Evolutionary conservation across 352 stramenopile species (phyloP).

Genomic region (Globisporangium parvum): DNA sequence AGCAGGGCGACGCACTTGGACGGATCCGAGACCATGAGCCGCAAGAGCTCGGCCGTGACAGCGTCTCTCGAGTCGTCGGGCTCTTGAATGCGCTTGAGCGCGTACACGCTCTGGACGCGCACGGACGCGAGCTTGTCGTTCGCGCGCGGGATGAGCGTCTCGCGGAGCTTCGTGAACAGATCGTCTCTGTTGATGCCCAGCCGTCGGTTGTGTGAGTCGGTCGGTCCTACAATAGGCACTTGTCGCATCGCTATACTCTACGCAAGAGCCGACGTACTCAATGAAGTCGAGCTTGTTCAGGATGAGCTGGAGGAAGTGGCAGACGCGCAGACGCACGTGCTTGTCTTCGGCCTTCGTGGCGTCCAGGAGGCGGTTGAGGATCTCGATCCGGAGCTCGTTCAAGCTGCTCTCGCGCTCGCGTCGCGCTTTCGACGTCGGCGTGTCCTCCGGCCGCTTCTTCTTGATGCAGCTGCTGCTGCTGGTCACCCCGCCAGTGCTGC

Average conservation of each 20-base stretch:
- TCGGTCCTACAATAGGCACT: too few relatives aligned
- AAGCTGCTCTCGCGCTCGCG: constrained; percentile 13
- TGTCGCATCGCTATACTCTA: too few relatives aligned
- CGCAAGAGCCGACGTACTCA: constrained; percentile 46
- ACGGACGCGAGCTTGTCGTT: constrained; percentile 60
- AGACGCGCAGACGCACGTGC: constrained; percentile 40
- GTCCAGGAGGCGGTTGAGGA: constrained; percentile 39
- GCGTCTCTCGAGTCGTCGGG: constrained; percentile 28
- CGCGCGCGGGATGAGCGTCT: constrained; percentile 39
- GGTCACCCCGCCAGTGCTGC: constrained; percentile 1
- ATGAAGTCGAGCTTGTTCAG: constrained; percentile 46
- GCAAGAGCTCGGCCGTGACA: constrained; percentile 41
- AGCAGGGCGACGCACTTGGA: constrained; percentile 63
- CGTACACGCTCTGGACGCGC: constrained; percentile 53
- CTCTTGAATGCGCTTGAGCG: constrained; percentile 55
- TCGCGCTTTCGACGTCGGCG: constrained; percentile 8
- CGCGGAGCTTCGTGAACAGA: constrained; percentile 26
- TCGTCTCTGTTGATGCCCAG: constrained; percentile 22
- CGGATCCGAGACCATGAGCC: constrained; percentile 60
- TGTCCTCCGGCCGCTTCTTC: constrained; percentile 11
- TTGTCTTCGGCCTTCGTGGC: constrained; percentile 62
- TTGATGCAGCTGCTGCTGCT: constrained; percentile 9
- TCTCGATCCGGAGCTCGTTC: constrained; percentile 38
- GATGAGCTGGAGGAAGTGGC: constrained; percentile 57
- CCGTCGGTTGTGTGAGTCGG: too few relatives aligned